These are phyloP conservation scores for Salix brachista DNA, from an alignment of 345 rosid species.

Conservation along the genomic window DNA sequence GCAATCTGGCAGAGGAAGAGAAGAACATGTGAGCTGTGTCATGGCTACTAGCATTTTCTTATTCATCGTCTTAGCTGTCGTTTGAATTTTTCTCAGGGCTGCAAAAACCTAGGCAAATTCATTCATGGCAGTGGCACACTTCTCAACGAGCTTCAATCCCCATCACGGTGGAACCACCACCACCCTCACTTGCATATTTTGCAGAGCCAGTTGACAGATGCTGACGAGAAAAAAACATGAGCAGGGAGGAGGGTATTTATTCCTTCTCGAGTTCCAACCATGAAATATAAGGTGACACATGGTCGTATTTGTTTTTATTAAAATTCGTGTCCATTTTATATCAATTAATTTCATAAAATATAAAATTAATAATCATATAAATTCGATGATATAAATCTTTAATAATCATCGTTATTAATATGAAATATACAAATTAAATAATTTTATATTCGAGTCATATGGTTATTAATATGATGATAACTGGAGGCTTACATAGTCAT, in stretches of 20 bases:
- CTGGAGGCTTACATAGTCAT: no score
- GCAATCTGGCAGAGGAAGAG: neutral
- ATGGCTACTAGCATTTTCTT: neutral
- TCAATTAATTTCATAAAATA: no score
- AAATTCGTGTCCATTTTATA: no score
- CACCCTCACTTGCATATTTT: neutral
- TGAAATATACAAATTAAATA: no score
- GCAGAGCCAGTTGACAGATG: conserved; percentile 1
- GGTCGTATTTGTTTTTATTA: neutral
- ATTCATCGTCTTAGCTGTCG: neutral
- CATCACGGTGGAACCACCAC: neutral
- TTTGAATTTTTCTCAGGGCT: neutral
- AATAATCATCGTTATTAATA: no score
- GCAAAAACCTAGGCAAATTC: conserved; percentile 22
- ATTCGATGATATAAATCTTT: no score
- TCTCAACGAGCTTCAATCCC: conserved; percentile 24
- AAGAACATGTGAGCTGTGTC: conserved; percentile 18
- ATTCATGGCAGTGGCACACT: conserved; percentile 16
- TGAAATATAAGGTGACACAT: neutral
- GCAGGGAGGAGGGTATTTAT: no score
- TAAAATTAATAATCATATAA: no score
- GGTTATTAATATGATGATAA: no score
- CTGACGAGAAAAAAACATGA: neutral
- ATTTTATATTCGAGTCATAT: no score
- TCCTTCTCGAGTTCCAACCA: conserved; percentile 16